Evolutionary conservation across 108 stramenopile genomes (phyloP).

Genomic region (Conticribra guillardii): DNA sequence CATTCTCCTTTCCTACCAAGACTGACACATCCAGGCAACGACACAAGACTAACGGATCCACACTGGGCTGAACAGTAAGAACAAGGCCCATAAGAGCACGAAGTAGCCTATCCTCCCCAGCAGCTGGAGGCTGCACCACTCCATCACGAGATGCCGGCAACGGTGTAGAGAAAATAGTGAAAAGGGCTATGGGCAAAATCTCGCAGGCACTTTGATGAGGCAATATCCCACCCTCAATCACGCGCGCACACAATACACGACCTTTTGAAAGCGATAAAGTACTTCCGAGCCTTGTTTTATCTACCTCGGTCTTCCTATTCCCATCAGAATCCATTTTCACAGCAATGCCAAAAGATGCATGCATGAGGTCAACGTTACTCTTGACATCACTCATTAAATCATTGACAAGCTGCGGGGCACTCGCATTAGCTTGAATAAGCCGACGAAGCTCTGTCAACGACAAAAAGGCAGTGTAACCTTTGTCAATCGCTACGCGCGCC

Average conservation of each 20-base stretch:
- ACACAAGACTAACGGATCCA: conserved; percentile 49
- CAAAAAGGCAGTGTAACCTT: conserved; percentile 78
- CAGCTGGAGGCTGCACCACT: neutral
- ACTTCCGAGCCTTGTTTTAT: conserved; percentile 20
- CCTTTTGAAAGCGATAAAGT: conserved; percentile 76
- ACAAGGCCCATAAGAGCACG: conserved; percentile 62
- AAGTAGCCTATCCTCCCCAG: conserved; percentile 64
- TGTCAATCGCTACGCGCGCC: conserved; percentile 81
- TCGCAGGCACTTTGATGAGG: conserved; percentile 74
- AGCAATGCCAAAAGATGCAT: conserved; percentile 71
- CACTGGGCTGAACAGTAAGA: conserved; percentile 50
- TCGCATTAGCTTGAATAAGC: conserved; percentile 38
- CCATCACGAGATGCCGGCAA: conserved; percentile 2
- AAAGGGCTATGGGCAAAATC: conserved; percentile 61
- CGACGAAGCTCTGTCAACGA: conserved; percentile 72
- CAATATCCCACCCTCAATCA: conserved; percentile 76
- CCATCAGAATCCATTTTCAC: conserved; percentile 24
- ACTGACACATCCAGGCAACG: conserved; percentile 56
- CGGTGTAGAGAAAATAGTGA: conserved; percentile 27
- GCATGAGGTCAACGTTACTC: conserved; percentile 64
- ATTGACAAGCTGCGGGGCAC: conserved; percentile 46
- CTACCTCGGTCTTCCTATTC: conserved; percentile 37
- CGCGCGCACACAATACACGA: conserved; percentile 62
- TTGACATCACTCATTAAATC: conserved; percentile 69
- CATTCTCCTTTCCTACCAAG: conserved; percentile 1